Evolutionary conservation across 2,329 filamentous ascomycete species (phyloP).

Genomic region (Beauveria pseudobassiana): DNA sequence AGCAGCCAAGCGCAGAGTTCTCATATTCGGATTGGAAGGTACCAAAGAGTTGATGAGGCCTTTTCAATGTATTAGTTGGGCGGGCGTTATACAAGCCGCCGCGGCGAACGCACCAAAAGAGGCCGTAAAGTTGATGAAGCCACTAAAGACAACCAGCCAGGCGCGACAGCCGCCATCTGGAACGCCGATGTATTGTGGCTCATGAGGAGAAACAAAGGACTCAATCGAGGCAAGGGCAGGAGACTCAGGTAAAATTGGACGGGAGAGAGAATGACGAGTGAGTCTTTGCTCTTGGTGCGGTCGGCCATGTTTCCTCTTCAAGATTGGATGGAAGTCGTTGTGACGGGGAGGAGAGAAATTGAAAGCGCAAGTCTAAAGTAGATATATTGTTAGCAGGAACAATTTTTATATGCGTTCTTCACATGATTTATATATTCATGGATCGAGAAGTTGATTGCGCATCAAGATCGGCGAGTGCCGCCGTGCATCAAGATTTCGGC

Average conservation of each 20-base stretch:
- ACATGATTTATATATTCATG: background rate
- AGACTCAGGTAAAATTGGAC: background rate
- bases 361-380: background rate
- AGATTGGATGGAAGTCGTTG: background rate
- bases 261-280: slow-evolving; percentile 4
- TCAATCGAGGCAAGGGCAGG: background rate
- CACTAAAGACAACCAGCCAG: slow-evolving; percentile 26
- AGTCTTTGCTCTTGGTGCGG: background rate
- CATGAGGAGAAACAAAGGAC: background rate
- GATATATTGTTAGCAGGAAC: background rate
- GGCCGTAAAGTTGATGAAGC: slow-evolving; percentile 22
- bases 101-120: slow-evolving; percentile 20
- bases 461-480: background rate
- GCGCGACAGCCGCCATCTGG: slow-evolving; percentile 23
- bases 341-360: no score
- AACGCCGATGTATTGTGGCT: slow-evolving; percentile 3
- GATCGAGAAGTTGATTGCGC: background rate
- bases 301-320: background rate
- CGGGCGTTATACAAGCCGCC: background rate
- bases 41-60: slow-evolving; percentile 35
- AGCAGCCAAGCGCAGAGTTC: slow-evolving; percentile 24
- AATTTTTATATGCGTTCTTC: background rate
- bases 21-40: slow-evolving; percentile 47
- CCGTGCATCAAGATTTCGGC: no score
- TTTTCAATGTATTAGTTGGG: background rate